phyloP scores from a whole-genome alignment of 805 yeast genomes.

The Sugiyamaella americana region DNA sequence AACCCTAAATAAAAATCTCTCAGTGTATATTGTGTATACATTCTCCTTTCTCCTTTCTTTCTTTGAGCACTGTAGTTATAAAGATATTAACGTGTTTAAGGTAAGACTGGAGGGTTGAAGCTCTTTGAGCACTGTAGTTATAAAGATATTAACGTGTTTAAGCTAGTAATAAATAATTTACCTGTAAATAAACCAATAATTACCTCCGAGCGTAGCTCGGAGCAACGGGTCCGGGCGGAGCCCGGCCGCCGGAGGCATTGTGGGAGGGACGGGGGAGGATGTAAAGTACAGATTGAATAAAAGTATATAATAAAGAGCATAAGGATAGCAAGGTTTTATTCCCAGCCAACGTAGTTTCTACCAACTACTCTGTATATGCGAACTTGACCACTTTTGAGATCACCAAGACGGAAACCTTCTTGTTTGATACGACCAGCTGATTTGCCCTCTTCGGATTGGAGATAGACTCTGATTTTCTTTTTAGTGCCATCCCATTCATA shows the following conservation, averaged over 20 bases:
- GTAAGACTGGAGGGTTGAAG: too few relatives aligned
- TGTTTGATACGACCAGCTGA: slow-evolving; percentile 39
- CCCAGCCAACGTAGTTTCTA: slow-evolving; percentile 69
- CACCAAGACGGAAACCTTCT: slow-evolving; percentile 60
- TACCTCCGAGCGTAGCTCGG: neutral
- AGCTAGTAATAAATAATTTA: too few relatives aligned
- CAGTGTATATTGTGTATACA: too few relatives aligned
- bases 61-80: too few relatives aligned
- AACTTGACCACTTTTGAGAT: slow-evolving; percentile 71
- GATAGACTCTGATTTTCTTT: slow-evolving; percentile 34
- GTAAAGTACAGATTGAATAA: neutral
- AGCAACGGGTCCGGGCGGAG: neutral
- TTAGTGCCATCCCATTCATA: slow-evolving; percentile 69
- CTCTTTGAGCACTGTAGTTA: too few relatives aligned
- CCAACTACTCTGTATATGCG: slow-evolving; percentile 77
- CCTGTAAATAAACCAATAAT: too few relatives aligned
- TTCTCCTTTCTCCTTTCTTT: too few relatives aligned
- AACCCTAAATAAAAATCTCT: too few relatives aligned
- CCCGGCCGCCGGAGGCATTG: slow-evolving; percentile 1
- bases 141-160: too few relatives aligned
- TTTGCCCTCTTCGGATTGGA: slow-evolving; percentile 18
- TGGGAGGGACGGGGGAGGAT: too few relatives aligned
- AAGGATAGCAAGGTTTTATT: slow-evolving; percentile 7
- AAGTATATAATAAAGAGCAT: neutral
- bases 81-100: too few relatives aligned